Percentiles rank a stretch among this genome's conserved stretches.
These are phyloP conservation scores for Takakia lepidozioides DNA, from an alignment of 225 moss, liverwort and hornwort species.

Conservation along the genomic window DNA sequence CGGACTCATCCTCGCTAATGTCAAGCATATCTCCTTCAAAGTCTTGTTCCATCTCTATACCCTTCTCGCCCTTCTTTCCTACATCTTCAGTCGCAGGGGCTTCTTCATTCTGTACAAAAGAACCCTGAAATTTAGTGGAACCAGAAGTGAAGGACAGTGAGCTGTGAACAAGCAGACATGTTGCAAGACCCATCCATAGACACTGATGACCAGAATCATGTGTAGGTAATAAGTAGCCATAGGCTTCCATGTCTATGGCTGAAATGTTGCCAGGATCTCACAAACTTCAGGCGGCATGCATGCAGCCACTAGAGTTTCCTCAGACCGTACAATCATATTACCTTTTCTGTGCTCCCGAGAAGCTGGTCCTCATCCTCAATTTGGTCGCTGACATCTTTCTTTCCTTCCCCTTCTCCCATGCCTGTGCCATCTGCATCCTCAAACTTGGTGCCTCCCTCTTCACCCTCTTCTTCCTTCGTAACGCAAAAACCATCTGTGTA, in stretches of 20 bases:
- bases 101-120: constrained; percentile 60
- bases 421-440: constrained; percentile 91
- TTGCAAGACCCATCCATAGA: too few relatives aligned
- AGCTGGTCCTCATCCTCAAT: constrained; percentile 99
- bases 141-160: too few relatives aligned
- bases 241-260: too few relatives aligned
- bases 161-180: too few relatives aligned
- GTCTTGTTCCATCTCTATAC: constrained; percentile 96
- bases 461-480: constrained; percentile 67
- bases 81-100: constrained; percentile 28
- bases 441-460: constrained; percentile 57
- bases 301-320: too few relatives aligned
- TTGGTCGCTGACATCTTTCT: constrained; percentile 93
- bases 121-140: too few relatives aligned
- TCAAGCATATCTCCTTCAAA: constrained; percentile 85
- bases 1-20: constrained; percentile 72
- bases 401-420: constrained; percentile 98
- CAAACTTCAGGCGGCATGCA: too few relatives aligned
- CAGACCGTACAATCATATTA: too few relatives aligned
- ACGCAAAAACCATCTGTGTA: constrained; percentile 79
- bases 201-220: too few relatives aligned
- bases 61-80: constrained; percentile 68
- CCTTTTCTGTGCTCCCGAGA: constrained; percentile 71
- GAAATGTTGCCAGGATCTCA: too few relatives aligned
- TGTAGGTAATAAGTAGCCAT: too few relatives aligned